Percentiles rank a stretch among this genome's conserved stretches.
Evolutionary conservation across 2,329 filamentous ascomycete species (phyloP).

Genomic region (Stagonosporopsis chrysanthemi): DNA sequence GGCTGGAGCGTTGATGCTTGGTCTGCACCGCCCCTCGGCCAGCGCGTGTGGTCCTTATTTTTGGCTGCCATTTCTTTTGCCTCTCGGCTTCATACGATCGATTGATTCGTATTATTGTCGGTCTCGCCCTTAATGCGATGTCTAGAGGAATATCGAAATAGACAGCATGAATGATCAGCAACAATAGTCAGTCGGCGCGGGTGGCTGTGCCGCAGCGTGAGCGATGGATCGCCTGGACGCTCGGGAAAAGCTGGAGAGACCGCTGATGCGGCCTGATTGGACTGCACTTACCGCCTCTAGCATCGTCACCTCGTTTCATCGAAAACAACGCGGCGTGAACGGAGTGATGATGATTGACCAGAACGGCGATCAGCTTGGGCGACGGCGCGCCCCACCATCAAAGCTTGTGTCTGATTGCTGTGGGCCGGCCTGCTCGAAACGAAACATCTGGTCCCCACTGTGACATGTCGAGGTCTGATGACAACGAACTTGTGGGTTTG

Average conservation of each 20-base stretch:
- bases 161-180: conserved; percentile 25
- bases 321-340: conserved; percentile 14
- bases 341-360: conserved; percentile 15
- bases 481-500: conserved; percentile 11
- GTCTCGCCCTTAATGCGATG: conserved; percentile 2
- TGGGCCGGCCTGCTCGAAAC: conserved; percentile 11
- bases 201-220: conserved; percentile 31
- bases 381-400: conserved; percentile 13
- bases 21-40: conserved; percentile 22
- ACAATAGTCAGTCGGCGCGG: conserved; percentile 15
- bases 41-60: conserved; percentile 31
- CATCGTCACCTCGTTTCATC: conserved; percentile 16
- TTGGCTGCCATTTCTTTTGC: conserved; percentile 23
- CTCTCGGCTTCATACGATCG: conserved; percentile 11
- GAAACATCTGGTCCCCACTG: conserved; percentile 11
- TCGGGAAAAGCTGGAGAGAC: conserved; percentile 13
- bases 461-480: neutral
- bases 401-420: conserved; percentile 17
- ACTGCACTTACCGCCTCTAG: conserved; percentile 17
- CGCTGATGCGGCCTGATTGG: conserved; percentile 15
- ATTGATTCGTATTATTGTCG: neutral
- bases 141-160: conserved; percentile 11
- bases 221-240: conserved; percentile 6
- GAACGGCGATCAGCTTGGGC: conserved; percentile 7
- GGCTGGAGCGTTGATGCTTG: conserved; percentile 15